These are phyloP conservation scores for Aspergillus sp. DNA, from an alignment of 2,329 filamentous ascomycete genomes.

Conservation along the genomic window DNA sequence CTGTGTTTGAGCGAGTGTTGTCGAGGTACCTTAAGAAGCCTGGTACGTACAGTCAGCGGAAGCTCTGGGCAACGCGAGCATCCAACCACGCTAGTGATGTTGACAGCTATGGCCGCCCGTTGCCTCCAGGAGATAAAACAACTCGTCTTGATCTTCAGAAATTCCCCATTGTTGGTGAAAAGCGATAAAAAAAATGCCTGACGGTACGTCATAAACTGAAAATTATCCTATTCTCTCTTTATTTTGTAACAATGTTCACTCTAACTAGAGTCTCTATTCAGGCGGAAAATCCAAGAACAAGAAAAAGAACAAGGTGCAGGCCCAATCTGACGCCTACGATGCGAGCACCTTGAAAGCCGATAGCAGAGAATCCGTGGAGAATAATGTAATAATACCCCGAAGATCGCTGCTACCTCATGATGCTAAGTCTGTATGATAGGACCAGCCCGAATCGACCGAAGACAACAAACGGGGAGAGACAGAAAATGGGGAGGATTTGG, in stretches of 20 bases:
- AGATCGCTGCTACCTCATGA: background rate
- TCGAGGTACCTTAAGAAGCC: background rate
- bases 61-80: conserved; percentile 2
- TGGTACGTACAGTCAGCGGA: background rate
- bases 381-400: conserved; percentile 10
- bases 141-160: background rate
- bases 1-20: background rate
- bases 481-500: conserved; percentile 42
- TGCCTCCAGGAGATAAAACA: conserved; percentile 6
- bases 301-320: conserved; percentile 57
- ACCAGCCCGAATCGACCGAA: conserved; percentile 14
- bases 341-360: conserved; percentile 12
- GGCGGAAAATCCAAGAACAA: conserved; percentile 57
- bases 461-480: conserved; percentile 30
- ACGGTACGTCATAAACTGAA: conserved; percentile 16
- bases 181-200: conserved; percentile 21
- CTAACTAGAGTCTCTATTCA: conserved; percentile 25
- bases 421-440: conserved; percentile 24
- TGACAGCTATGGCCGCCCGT: conserved; percentile 31
- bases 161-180: background rate
- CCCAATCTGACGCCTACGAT: conserved; percentile 37
- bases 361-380: conserved; percentile 23
- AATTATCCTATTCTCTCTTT: background rate
- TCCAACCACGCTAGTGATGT: conserved; percentile 34
- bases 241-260: background rate